These are phyloP conservation scores for Lizanozyma gosingica DNA, from an alignment of 1,139 yeast genomes.

Conservation along the genomic window DNA sequence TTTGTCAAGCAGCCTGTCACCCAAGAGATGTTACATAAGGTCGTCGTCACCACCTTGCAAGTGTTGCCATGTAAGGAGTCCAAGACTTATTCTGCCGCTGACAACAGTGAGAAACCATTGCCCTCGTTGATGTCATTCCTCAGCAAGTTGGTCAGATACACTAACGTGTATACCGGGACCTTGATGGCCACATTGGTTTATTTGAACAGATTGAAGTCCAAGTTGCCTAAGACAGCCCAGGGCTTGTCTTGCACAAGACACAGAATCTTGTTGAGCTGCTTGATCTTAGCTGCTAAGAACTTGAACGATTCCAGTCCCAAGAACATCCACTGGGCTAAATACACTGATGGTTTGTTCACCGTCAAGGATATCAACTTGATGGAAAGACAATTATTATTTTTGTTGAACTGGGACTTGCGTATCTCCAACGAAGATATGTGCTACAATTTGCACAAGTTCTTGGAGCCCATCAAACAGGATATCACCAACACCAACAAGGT, in stretches of 20 bases:
- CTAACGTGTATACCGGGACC: slow-evolving; percentile 72
- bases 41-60: slow-evolving; percentile 54
- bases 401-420: slow-evolving; percentile 63
- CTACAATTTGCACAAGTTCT: slow-evolving; percentile 38
- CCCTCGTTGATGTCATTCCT: slow-evolving; percentile 74
- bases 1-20: slow-evolving; percentile 52
- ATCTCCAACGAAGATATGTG: slow-evolving; percentile 48
- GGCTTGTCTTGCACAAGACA: slow-evolving; percentile 75
- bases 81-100: slow-evolving; percentile 17
- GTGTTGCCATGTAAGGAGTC: slow-evolving; percentile 49
- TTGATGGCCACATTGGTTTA: slow-evolving; percentile 65
- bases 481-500: slow-evolving; percentile 34
- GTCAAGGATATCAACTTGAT: slow-evolving; percentile 64
- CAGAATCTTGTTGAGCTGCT: slow-evolving; percentile 63
- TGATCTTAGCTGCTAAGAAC: slow-evolving; percentile 62
- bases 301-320: slow-evolving; percentile 74
- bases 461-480: slow-evolving; percentile 56
- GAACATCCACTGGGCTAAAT: slow-evolving; percentile 69
- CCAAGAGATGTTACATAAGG: slow-evolving; percentile 56
- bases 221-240: slow-evolving; percentile 60
- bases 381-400: slow-evolving; percentile 67
- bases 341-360: slow-evolving; percentile 64
- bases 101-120: slow-evolving; percentile 33
- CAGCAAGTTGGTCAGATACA: slow-evolving; percentile 58
- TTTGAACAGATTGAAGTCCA: slow-evolving; percentile 49